Evolutionary conservation across 768 basidiomycete genomes (phyloP).

Genomic region (Pleurotus salmoneostramineus): DNA sequence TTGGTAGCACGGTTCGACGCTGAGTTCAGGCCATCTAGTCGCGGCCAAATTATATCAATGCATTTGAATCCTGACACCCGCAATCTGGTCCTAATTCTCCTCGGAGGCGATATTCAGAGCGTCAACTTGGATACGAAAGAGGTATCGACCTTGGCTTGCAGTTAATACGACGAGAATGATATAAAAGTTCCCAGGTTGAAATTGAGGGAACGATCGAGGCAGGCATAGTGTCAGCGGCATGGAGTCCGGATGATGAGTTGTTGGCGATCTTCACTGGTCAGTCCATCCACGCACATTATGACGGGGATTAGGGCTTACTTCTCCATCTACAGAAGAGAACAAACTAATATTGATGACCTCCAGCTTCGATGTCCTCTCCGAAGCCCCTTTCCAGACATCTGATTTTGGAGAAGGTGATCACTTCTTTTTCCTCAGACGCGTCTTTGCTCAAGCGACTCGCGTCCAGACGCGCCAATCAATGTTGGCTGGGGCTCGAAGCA

Average conservation of each 20-base stretch:
- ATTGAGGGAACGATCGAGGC: slow-evolving; percentile 85
- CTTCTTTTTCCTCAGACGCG: neutral
- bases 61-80: slow-evolving; percentile 71
- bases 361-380: slow-evolving; percentile 84
- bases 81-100: slow-evolving; percentile 60
- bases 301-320: neutral
- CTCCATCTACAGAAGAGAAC: slow-evolving; percentile 47
- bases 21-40: slow-evolving; percentile 6
- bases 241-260: slow-evolving; percentile 92
- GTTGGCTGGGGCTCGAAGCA: slow-evolving; percentile 98
- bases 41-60: slow-evolving; percentile 55
- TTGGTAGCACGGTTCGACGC: neutral
- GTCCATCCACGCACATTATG: slow-evolving; percentile 7
- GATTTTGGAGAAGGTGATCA: slow-evolving; percentile 85
- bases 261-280: slow-evolving; percentile 78
- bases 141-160: slow-evolving; percentile 27
- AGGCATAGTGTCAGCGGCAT: slow-evolving; percentile 77
- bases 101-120: slow-evolving; percentile 81
- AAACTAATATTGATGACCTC: slow-evolving; percentile 88
- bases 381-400: slow-evolving; percentile 61
- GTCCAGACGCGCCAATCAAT: slow-evolving; percentile 80
- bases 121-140: slow-evolving; percentile 50
- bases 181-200: slow-evolving; percentile 41
- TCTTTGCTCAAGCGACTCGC: slow-evolving; percentile 8
- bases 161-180: slow-evolving; percentile 14